Percentiles rank a stretch among this genome's conserved stretches.
phyloP scores from a whole-genome alignment of 768 basidiomycete genomes.

The Mycena crocata region DNA sequence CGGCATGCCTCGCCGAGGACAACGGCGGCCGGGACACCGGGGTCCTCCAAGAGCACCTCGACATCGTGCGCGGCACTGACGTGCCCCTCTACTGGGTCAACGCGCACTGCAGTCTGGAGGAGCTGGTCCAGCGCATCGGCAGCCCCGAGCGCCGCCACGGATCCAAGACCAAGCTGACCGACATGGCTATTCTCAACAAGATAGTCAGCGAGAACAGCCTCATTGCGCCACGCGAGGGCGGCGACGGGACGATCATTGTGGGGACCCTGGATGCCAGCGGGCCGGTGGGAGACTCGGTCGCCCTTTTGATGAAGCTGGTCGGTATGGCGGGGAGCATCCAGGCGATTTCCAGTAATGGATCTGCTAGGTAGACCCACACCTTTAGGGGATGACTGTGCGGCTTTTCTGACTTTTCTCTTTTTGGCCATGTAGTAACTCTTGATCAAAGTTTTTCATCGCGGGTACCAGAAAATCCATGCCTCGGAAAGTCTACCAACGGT shows the following conservation, averaged over 20 bases:
- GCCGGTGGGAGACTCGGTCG: background rate
- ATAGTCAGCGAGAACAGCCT: slow-evolving; percentile 2
- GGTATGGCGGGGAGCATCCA: background rate
- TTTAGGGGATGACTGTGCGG: no score
- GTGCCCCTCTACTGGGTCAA: slow-evolving; percentile 7
- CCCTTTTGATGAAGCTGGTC: background rate
- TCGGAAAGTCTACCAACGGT: no score
- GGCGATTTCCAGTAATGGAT: no score
- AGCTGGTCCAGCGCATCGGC: background rate
- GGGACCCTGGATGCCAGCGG: background rate
- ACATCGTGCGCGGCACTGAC: slow-evolving; percentile 4
- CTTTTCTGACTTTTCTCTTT: no score
- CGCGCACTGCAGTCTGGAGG: background rate
- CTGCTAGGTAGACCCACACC: no score
- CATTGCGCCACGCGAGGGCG: background rate
- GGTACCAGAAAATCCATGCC: no score
- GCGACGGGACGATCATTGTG: background rate
- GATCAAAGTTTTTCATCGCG: background rate
- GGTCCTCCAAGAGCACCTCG: slow-evolving; percentile 12
- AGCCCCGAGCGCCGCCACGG: slow-evolving; percentile 1
- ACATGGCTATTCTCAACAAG: background rate
- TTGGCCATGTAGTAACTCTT: no score
- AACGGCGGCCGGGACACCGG: slow-evolving; percentile 1
- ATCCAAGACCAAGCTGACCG: slow-evolving; percentile 5
- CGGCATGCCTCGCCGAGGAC: slow-evolving; percentile 5